Base-by-base conservation (phyloP, 2,329 filamentous ascomycete genomes). In the Alternaria viburni region DNA sequence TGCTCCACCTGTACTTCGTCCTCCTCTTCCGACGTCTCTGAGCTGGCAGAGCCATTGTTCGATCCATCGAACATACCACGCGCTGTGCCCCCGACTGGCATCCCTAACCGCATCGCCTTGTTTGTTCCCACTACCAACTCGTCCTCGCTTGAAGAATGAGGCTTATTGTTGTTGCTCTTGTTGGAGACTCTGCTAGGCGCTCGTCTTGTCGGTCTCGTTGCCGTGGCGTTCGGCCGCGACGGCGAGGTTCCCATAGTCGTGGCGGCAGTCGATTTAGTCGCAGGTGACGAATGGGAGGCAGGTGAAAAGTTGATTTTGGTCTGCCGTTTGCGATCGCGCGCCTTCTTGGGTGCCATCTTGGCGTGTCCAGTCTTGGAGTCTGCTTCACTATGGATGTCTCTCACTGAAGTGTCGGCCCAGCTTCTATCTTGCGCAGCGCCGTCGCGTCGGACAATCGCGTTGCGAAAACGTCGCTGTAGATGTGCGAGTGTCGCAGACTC, bases 291-390 rank as follows among this genome's bases (percentile, higher is more conserved):
- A 12, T 81, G 79, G 8, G 80, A 73, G 5, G 82, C 62, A 5
- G 81, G 79, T 1, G 80, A 82, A 71, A 84, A 84, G 52, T 73
- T 77, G 19, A 85, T 72, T 25, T 80, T 80, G 8, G 79, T 78
- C 64, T 85, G 83, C 43, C 78, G 77, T 64, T 73, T 75, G 49
- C 69, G 72, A 19, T 68, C 64, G 49, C 65, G 66, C 32, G 63
- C 26, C 28, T 73, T 69, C 61, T 72, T 77, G 12, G 69, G 67
- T 46, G 69, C 64, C 74, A 76, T 78, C 9, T n/a, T 64, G 6
- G 26, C 19, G 11, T 32, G 54, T 41, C 13, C n/a, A 28, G 47
- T 44, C n/a, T 26, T 19, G 6, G 21, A 58, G 36, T 51, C 43
- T 46, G 9, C 28, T 46, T 66, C 47, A 56, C 64, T 17, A 36